Conservation (phyloP, 1,284 basidiomycete genomes). For the Pascua guehoae region DNA sequence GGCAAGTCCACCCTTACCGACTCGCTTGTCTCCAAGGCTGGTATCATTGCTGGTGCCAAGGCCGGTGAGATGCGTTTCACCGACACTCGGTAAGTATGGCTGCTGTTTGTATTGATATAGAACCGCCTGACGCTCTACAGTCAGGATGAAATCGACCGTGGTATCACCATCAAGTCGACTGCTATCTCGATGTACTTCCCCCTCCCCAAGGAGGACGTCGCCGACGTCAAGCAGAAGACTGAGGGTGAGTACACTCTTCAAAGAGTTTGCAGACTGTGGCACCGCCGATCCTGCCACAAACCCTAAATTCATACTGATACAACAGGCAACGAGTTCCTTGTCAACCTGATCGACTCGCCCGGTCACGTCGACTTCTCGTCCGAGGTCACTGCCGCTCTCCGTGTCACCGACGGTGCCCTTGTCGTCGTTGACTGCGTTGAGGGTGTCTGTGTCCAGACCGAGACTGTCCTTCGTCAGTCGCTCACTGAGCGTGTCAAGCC, state of each 20-base stretch:
- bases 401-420: constrained; percentile 97
- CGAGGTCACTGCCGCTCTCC: constrained; percentile 98
- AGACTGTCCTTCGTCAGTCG: constrained; percentile 97
- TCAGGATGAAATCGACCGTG: constrained; percentile 99
- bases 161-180: constrained; percentile 99
- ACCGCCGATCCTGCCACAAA: background rate
- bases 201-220: constrained; percentile 82
- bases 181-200: constrained; percentile 99
- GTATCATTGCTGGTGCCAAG: constrained; percentile 95
- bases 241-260: constrained; percentile 57
- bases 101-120: background rate
- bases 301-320: background rate
- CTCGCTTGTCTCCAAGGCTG: constrained; percentile 98
- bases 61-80: constrained; percentile 98
- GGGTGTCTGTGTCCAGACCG: constrained; percentile 99
- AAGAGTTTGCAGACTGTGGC: background rate
- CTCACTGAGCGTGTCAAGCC: constrained; percentile 99
- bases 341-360: constrained; percentile 99
- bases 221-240: constrained; percentile 87
- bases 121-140: constrained; percentile 44
- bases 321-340: constrained; percentile 91
- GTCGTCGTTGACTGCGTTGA: constrained; percentile 99
- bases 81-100: constrained; percentile 63
- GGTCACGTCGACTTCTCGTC: constrained; percentile 99
- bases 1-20: constrained; percentile 99